Conservation (phyloP, 2,329 filamentous ascomycete species). For the Chlorencoelia australis region DNA sequence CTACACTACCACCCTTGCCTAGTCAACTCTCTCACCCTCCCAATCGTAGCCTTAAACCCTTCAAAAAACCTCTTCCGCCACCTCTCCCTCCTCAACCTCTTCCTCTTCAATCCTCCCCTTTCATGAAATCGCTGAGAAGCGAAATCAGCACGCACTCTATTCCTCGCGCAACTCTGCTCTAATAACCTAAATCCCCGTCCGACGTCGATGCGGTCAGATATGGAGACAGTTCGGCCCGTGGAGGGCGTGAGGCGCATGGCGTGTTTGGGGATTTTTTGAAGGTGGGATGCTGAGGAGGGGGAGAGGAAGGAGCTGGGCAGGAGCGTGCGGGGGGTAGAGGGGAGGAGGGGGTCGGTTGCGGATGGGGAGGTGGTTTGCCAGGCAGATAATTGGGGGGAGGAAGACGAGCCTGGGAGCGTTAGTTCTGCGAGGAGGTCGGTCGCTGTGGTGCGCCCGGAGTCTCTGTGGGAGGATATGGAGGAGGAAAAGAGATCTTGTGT, state of each 20-base stretch:
- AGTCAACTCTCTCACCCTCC: slow-evolving; percentile 58
- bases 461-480: no score
- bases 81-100: slow-evolving; percentile 59
- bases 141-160: slow-evolving; percentile 48
- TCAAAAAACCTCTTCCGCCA: slow-evolving; percentile 60
- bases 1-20: slow-evolving; percentile 73
- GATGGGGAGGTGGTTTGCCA: no score
- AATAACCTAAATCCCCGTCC: slow-evolving; percentile 26
- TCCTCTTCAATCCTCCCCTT: slow-evolving; percentile 64
- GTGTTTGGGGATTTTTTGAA: slow-evolving; percentile 1
- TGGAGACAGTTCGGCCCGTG: slow-evolving; percentile 18
- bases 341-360: no score
- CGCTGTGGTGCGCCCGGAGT: no score
- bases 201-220: slow-evolving; percentile 18
- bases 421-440: no score
- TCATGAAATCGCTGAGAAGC: slow-evolving; percentile 61
- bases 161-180: slow-evolving; percentile 36
- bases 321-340: no score
- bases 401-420: no score
- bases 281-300: no score
- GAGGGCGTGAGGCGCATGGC: slow-evolving; percentile 19
- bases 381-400: no score
- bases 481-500: no score
- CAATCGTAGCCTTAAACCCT: slow-evolving; percentile 56
- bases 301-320: no score